A percentile compares a stretch with the other conserved stretches of the same genome.
Evolutionary conservation across 306 rosid species (phyloP).

Genomic region (Medicago ruthenica): DNA sequence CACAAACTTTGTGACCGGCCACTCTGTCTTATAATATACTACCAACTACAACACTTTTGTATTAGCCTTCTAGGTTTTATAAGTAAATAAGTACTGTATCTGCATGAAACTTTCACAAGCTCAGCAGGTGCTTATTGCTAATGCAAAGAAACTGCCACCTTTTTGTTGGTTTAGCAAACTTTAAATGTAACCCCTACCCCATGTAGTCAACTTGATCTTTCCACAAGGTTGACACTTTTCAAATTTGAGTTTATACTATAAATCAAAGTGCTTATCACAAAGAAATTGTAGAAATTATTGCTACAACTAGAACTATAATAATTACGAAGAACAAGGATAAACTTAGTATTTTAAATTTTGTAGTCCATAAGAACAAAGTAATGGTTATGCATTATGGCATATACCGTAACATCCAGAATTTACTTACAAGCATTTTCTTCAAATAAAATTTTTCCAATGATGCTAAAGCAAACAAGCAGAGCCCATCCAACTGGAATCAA

Average conservation of each 20-base stretch:
- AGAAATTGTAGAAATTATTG: too few species aligned
- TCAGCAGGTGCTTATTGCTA: conserved; percentile 33
- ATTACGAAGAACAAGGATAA: background rate
- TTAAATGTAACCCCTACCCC: background rate
- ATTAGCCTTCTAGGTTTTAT: background rate
- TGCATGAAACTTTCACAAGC: conserved; percentile 34
- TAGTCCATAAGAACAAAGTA: background rate
- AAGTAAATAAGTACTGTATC: conserved; percentile 9
- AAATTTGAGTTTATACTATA: conserved; percentile 25
- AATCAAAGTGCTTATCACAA: background rate
- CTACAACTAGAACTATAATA: background rate
- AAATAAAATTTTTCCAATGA: too few species aligned
- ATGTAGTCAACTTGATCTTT: conserved; percentile 19
- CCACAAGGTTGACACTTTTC: background rate
- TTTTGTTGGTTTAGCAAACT: conserved; percentile 36
- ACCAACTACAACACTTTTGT: background rate
- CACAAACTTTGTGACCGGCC: conserved; percentile 9
- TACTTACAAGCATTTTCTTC: too few species aligned
- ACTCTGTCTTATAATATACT: background rate
- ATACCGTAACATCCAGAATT: background rate
- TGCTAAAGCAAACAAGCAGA: too few species aligned
- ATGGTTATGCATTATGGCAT: background rate
- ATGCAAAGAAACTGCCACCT: conserved; percentile 30
- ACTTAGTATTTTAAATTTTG: too few species aligned
- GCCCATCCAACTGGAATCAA: too few species aligned